phyloP scores from a whole-genome alignment of 2,329 filamentous ascomycete species.

The Pseudogymnoascus sp. region DNA sequence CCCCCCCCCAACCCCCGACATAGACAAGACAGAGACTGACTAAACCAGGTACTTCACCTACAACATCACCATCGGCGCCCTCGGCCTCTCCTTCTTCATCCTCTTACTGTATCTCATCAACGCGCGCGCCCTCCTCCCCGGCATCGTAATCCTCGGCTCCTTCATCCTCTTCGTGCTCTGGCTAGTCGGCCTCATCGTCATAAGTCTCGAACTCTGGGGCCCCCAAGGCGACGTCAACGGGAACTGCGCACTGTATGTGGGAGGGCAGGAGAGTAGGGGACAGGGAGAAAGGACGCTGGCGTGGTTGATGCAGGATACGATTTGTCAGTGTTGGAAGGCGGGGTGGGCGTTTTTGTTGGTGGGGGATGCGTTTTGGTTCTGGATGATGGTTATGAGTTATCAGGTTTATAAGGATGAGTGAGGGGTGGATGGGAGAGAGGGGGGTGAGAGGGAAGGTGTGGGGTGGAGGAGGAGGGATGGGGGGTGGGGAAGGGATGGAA shows the following conservation, averaged over 20 bases:
- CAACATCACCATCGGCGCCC: constrained; percentile 48
- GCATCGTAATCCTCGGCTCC: constrained; percentile 56
- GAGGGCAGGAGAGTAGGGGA: constrained; percentile 40
- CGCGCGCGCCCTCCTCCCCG: constrained; percentile 50
- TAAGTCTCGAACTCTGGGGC: constrained; percentile 56
- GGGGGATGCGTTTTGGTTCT: constrained; percentile 52
- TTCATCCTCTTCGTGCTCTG: constrained; percentile 61
- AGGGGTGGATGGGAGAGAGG: neutral
- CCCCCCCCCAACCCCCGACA: no score
- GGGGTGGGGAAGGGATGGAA: no score
- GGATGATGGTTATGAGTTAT: constrained; percentile 61
- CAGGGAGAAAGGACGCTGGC: constrained; percentile 48
- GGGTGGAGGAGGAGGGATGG: neutral
- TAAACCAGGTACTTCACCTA: constrained; percentile 56
- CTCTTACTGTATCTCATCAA: constrained; percentile 55
- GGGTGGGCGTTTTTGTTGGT: constrained; percentile 55
- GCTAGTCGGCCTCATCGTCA: constrained; percentile 55
- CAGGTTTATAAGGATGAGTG: constrained; percentile 41
- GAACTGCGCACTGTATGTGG: constrained; percentile 52
- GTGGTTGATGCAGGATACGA: constrained; percentile 54
- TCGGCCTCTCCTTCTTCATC: constrained; percentile 59
- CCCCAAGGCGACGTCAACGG: constrained; percentile 47
- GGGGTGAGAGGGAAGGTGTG: neutral
- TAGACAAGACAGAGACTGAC: neutral
- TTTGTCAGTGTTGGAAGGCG: constrained; percentile 58